These are phyloP conservation scores for Streptanthus diversifolius DNA, from an alignment of 345 rosid species.

Conservation along the genomic window DNA sequence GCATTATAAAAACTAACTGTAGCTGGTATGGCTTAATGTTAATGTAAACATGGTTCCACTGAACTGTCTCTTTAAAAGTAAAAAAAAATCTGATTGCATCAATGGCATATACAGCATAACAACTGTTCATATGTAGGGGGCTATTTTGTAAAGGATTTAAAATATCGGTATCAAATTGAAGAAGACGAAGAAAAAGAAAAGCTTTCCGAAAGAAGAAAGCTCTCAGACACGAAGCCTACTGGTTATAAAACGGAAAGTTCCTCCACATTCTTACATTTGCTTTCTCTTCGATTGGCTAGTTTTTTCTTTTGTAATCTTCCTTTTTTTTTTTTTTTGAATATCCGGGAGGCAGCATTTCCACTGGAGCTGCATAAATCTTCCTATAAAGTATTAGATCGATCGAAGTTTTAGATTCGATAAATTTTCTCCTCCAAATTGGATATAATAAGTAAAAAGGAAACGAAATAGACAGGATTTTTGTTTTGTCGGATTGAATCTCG, in stretches of 20 bases:
- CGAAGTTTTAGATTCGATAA: neutral
- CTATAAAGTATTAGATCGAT: neutral
- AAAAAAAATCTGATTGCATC: neutral
- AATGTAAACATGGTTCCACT: neutral
- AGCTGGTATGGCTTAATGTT: neutral
- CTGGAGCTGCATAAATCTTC: conserved; percentile 17
- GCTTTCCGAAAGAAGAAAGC: neutral
- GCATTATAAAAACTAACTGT: neutral
- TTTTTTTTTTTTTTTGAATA: neutral
- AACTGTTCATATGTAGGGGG: neutral
- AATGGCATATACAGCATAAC: neutral
- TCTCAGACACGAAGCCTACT: neutral
- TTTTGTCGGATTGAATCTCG: neutral
- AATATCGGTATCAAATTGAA: neutral
- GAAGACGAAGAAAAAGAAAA: neutral
- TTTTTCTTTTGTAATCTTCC: too few species aligned
- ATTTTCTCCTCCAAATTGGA: neutral
- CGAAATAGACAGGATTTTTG: neutral
- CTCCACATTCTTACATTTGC: neutral
- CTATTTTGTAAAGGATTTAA: neutral
- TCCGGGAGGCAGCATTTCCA: neutral
- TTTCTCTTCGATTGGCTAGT: neutral
- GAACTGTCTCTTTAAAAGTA: neutral
- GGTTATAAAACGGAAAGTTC: neutral
- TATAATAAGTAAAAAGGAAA: neutral